Evolutionary conservation across 1,284 basidiomycete genomes (phyloP), one percentile per base, ranked within the genome.

Genomic region (Pyrrhoderma lamaoense): DNA sequence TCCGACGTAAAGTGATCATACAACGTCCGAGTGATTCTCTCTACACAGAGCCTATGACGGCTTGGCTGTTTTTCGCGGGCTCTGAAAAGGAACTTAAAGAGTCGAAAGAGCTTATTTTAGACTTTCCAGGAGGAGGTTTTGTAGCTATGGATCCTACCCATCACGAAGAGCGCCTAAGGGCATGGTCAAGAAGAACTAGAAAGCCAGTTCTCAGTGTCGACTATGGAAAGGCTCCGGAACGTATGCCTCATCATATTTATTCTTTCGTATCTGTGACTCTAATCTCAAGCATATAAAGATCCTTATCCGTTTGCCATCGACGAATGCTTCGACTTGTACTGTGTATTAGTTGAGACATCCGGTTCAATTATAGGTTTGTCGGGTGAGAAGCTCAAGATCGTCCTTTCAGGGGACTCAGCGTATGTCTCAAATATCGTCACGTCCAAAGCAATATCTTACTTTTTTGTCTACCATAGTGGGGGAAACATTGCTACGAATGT

Each of bases 201-300:
- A 83, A 82, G 61, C 89, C 91, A 8, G 80, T 98, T 2, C 70
- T 98, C 38, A 79, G 89, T 5, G 79, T 98, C 46, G 91, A 98
- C 60, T 98, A 98, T 65, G 90, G 93, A 49, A 99, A 98, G 69
- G 91, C 93, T 22, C 94, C 94, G 4, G 93, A 95, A 74, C 93
- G 91, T 92, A 65, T 68, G 82, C 70, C 14, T 22, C 21, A 25
- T 35, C 21, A 8, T 45, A 16, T 36, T 34, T 23, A 54, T 22
- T 18, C 23, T 13, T 11, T 42, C 13, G 27, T n/a, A 50, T 27
- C 9, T 25, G 3, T 11, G 13, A 23, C 3, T 37, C 9, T 16
- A 16, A 35, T 18, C 16, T 22, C 37, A n/a, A 27, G n/a, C n/a
- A n/a, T 42, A 14, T 55, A 34, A 56, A 94, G 91, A 94, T 71